phyloP scores from a whole-genome alignment of 2,329 filamentous ascomycete genomes.

The Penicillium concentricum region DNA sequence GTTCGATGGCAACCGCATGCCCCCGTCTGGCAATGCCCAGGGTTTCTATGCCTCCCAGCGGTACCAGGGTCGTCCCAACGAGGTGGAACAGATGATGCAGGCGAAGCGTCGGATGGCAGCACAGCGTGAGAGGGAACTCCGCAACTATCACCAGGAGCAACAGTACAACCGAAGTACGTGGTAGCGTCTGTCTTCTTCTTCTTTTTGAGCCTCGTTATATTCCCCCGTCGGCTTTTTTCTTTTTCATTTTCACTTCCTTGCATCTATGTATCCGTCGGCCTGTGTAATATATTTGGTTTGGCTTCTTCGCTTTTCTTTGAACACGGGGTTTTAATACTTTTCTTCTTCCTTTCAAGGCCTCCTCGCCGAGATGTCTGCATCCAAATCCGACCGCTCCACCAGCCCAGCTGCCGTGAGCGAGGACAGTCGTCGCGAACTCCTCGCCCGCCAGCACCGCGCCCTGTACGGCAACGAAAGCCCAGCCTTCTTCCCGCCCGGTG shows the following conservation, averaged over 20 bases:
- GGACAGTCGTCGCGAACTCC: conserved; percentile 92
- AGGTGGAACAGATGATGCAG: conserved; percentile 98
- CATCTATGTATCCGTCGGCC: conserved; percentile 43
- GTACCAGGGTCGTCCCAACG: conserved; percentile 81
- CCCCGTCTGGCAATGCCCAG: conserved; percentile 76
- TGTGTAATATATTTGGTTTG: conserved; percentile 45
- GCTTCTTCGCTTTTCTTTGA: conserved; percentile 30
- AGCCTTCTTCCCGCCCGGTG: conserved; percentile 65
- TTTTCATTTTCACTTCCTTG: conserved; percentile 24
- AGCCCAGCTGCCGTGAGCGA: conserved; percentile 87
- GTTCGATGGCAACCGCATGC: conserved; percentile 73
- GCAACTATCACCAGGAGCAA: conserved; percentile 99
- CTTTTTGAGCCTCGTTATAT: conserved; percentile 38
- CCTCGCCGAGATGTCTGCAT: conserved; percentile 66
- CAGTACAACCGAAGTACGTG: conserved; percentile 96
- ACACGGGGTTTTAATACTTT: conserved; percentile 42
- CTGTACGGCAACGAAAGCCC: conserved; percentile 76
- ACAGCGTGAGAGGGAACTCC: conserved; percentile 96
- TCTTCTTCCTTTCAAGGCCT: conserved; percentile 53
- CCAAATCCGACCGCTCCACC: conserved; percentile 82
- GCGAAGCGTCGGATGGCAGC: conserved; percentile 98
- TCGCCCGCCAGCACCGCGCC: conserved; percentile 91
- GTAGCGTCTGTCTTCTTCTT: conserved; percentile 40
- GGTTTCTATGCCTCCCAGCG: conserved; percentile 93
- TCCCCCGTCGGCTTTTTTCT: conserved; percentile 19